Evolutionary conservation across 2,329 filamentous ascomycete genomes (phyloP), one percentile per base, ranked within the genome.

Genomic region (Hymenoscyphus repandus): DNA sequence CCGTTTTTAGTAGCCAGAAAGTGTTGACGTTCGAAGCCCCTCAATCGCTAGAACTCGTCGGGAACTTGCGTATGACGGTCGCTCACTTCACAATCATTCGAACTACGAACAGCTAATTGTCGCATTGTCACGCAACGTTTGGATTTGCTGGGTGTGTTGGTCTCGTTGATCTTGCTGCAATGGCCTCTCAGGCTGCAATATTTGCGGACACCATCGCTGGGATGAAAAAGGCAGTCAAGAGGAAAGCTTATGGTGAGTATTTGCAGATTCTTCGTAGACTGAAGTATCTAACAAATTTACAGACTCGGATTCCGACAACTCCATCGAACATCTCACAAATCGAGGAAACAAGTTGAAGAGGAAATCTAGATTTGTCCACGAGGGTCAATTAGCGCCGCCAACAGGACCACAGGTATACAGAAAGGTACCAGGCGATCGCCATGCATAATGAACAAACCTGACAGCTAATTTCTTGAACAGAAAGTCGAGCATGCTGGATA

Each of bases 291-390:
- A 39, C 15, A 49, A 47, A 36, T 41, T 58, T 50, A 36, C 69
- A 90, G 88, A 89, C 55, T 88, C 84, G 60, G 88, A 91, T 66
- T 88, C 86, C 52, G 88, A 92, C 68, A 82, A 83, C 53, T 79
- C 82, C 49, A 83, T 90, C 61, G 77, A 83, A 53, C 76, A 79
- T 60, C 79, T 79, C 60, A 85, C 82, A 51, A 90, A 90, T 68
- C 83, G 87, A 64, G 86, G 86, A 54, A 82, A 89, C 68, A 92
- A 91, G 67, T 74, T 92, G 41, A 88, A 90, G 73, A 86, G 82
- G 67, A 79, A 82, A 61, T 83, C 88, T 40, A 78, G 82, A 59
- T 88, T 88, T 64, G 79, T 86, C 41, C 83, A 80, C 60, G 76
- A 83, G 63, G 86, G 86, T 52, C 82, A 85, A 62, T 74, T 90